Percentiles rank a stretch among this genome's conserved stretches.
Evolutionary conservation across 2,329 filamentous ascomycete genomes (phyloP).

Genomic region (Xylaria sp.): DNA sequence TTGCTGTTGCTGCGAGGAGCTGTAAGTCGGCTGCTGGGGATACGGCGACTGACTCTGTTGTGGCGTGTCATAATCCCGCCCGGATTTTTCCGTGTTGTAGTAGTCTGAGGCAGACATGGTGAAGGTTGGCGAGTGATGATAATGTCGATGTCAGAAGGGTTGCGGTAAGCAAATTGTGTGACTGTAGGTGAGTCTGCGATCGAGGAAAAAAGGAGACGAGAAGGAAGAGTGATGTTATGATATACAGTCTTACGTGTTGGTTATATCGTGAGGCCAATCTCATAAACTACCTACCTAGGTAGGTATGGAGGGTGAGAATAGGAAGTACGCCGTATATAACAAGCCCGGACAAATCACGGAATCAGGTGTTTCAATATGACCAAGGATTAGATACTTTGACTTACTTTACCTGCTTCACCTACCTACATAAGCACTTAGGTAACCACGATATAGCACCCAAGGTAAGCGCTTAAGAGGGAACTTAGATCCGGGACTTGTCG

Average conservation of each 20-base stretch:
- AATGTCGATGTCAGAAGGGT: background rate
- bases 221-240: background rate
- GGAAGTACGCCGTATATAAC: background rate
- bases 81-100: constrained; percentile 39
- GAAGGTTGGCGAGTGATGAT: background rate
- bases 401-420: background rate
- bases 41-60: constrained; percentile 39
- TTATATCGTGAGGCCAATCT: background rate
- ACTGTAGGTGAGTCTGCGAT: background rate
- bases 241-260: background rate
- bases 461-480: no score
- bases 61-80: constrained; percentile 29
- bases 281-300: background rate
- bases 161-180: background rate
- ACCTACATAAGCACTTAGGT: background rate
- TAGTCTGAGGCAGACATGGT: constrained; percentile 46
- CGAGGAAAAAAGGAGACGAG: background rate
- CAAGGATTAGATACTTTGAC: background rate
- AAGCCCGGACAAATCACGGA: background rate
- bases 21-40: constrained; percentile 21
- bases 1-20: background rate
- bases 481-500: no score
- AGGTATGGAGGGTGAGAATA: background rate
- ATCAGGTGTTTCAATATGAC: background rate
- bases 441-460: background rate